Base-by-base conservation (phyloP, 495 filamentous ascomycete genomes). In the Xylaria acuta region DNA sequence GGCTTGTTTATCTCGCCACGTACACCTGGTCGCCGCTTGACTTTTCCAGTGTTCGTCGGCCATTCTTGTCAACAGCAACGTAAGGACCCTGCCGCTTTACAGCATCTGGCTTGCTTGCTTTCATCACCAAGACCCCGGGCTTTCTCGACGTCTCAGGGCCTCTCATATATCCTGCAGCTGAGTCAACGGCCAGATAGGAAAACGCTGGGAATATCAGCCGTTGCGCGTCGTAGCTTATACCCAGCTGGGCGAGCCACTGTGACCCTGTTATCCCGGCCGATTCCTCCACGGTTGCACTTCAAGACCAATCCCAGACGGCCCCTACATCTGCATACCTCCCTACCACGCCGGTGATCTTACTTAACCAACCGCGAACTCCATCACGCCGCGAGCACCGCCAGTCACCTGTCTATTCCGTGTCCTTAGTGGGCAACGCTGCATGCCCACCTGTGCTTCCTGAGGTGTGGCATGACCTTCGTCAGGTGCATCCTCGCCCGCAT, bases 401-500 rank as follows among this genome's bases (percentile, higher is more conserved):
- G 49, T 47, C 51, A 64, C 38, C 51, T 59, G 25, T 8, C 53
- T 16, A n/a, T 45, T 32, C n/a, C 63, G 12, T 27, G 20, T 51
- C 53, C 20, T 43, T n/a, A 27, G 34, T 59, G 32, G 49, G 62
- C 12, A 7, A 47, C 40, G 34, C 40, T 72, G 70, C 49, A 72
- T 67, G 51, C 36, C 49, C 27, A 66, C 32, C 53, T 43, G 40
- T 16, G 63, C 40, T 49, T 45, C 16, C 40, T 34, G 27, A 51
- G 49, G 62, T 66, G 30, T 32, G 27, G 40, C 51, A 67, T 64
- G 69, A 71, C 69, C 59, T 54, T 53, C 25, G 32, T 54, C 40
- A 56, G 62, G 34, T 25, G 40, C 63, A 41, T 36, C 40, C 40
- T 49, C 43, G 27, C 43, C 49, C 36, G 69, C 76, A 73, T 70